Percentiles rank a stretch among this genome's conserved stretches.
These are phyloP conservation scores for Zanthoxylum bungeanum DNA, from an alignment of 345 rosid genomes.

Conservation along the genomic window DNA sequence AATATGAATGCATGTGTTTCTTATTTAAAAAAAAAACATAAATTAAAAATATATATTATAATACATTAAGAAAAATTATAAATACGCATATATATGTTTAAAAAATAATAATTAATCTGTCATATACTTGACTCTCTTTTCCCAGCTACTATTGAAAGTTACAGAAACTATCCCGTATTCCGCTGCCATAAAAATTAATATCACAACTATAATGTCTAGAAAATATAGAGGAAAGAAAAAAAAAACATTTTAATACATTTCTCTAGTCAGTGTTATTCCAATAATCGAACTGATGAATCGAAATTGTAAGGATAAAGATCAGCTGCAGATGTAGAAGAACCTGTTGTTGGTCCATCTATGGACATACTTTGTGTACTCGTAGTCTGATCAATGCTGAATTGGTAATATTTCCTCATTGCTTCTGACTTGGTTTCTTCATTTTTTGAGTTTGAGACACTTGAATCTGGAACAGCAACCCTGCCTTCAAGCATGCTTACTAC, in stretches of 20 bases:
- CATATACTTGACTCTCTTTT: no score
- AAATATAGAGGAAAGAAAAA: not conserved
- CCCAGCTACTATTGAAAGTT: no score
- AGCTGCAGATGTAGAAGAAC: slow-evolving; percentile 25
- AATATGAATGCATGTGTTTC: no score
- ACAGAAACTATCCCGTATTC: no score
- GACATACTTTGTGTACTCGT: slow-evolving; percentile 14
- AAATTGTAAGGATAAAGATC: slow-evolving; percentile 36
- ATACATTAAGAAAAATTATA: no score
- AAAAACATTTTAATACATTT: not conserved
- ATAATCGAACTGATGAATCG: slow-evolving; percentile 8
- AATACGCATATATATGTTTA: no score
- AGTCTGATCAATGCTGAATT: not conserved
- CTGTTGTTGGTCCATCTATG: slow-evolving; percentile 6
- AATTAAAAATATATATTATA: no score
- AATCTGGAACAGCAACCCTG: slow-evolving; percentile 14
- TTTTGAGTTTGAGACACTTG: not conserved
- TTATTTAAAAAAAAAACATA: no score
- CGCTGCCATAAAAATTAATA: no score
- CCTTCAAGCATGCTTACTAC: slow-evolving; percentile 67
- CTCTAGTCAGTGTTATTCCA: slow-evolving; percentile 4
- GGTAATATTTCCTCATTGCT: slow-evolving; percentile 24
- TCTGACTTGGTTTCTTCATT: slow-evolving; percentile 7
- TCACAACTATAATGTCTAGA: no score
- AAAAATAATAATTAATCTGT: no score